These are phyloP conservation scores for Pisolithus marmoratus DNA, from an alignment of 768 basidiomycete species.

Conservation along the genomic window DNA sequence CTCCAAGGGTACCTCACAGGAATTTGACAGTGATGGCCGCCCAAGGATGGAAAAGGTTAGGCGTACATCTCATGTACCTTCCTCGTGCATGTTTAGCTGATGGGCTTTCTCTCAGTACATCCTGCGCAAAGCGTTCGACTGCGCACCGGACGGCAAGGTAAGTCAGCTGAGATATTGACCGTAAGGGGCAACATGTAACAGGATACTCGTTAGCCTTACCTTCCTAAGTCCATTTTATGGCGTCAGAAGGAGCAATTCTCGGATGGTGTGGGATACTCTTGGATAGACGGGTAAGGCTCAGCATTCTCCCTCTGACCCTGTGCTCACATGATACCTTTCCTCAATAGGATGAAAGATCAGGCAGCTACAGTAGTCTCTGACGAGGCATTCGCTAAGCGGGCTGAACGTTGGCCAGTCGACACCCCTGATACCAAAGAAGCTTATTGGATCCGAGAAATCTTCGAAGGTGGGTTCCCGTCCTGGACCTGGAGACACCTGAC, in stretches of 20 bases:
- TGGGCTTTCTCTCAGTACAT: conserved; percentile 53
- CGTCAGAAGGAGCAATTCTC: conserved; percentile 99
- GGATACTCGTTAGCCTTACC: conserved; percentile 60
- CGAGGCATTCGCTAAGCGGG: conserved; percentile 67
- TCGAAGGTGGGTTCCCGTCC: conserved; percentile 53
- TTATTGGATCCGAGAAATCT: conserved; percentile 87
- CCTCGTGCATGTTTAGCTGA: conserved; percentile 7
- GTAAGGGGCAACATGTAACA: not conserved
- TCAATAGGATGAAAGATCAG: conserved; percentile 79
- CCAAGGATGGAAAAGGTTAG: conserved; percentile 96
- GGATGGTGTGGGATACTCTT: conserved; percentile 96
- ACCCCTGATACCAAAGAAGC: conserved; percentile 97
- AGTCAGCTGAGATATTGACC: conserved; percentile 5
- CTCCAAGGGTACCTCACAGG: conserved; percentile 68
- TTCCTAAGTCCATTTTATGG: conserved; percentile 94
- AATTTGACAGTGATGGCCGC: conserved; percentile 76
- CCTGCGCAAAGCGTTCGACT: conserved; percentile 92
- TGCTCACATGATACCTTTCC: not conserved
- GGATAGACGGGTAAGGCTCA: conserved; percentile 84
- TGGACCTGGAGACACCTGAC: not conserved
- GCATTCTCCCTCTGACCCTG: not conserved
- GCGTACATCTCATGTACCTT: conserved; percentile 1
- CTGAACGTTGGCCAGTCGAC: conserved; percentile 69
- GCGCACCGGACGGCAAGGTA: conserved; percentile 71
- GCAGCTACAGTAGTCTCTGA: conserved; percentile 73